Conservation (phyloP, 768 basidiomycete species). For the Tylopilus felleus region DNA sequence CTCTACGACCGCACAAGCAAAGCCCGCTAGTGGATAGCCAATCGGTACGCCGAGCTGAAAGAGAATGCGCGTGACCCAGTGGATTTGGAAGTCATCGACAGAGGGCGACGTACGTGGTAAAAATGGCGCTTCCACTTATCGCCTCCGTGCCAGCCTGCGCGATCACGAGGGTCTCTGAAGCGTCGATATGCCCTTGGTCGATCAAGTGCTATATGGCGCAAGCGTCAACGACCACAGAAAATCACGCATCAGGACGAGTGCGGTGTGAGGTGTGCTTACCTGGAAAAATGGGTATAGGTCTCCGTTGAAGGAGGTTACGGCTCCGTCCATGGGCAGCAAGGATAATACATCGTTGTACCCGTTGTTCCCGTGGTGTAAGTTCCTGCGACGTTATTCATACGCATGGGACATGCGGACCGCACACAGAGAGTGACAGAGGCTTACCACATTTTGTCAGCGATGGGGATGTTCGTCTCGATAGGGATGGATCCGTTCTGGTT, state of each 20-base stretch:
- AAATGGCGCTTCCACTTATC: slow-evolving; percentile 51
- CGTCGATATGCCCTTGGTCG: slow-evolving; percentile 39
- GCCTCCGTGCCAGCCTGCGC: slow-evolving; percentile 65
- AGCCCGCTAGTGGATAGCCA: slow-evolving; percentile 40
- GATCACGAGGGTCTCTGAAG: slow-evolving; percentile 55
- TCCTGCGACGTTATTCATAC: slow-evolving; percentile 32
- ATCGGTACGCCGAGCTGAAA: slow-evolving; percentile 42
- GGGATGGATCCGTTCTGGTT: slow-evolving; percentile 45
- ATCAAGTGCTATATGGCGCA: slow-evolving; percentile 49
- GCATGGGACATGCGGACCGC: neutral
- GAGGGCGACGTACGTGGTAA: slow-evolving; percentile 45
- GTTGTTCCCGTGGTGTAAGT: slow-evolving; percentile 54
- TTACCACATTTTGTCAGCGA: slow-evolving; percentile 53
- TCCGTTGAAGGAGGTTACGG: slow-evolving; percentile 47
- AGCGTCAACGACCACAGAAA: neutral
- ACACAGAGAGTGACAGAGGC: neutral
- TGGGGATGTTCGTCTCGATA: slow-evolving; percentile 36
- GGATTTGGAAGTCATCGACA: neutral
- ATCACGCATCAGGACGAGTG: neutral
- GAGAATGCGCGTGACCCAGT: neutral
- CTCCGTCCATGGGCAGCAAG: slow-evolving; percentile 39
- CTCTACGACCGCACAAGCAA: no score
- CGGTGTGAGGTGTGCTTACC: slow-evolving; percentile 25
- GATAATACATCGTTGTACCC: slow-evolving; percentile 51
- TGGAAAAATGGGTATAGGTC: slow-evolving; percentile 53